Evolutionary conservation across 345 rosid genomes (phyloP).

Genomic region (Odontarrhena argentea): DNA sequence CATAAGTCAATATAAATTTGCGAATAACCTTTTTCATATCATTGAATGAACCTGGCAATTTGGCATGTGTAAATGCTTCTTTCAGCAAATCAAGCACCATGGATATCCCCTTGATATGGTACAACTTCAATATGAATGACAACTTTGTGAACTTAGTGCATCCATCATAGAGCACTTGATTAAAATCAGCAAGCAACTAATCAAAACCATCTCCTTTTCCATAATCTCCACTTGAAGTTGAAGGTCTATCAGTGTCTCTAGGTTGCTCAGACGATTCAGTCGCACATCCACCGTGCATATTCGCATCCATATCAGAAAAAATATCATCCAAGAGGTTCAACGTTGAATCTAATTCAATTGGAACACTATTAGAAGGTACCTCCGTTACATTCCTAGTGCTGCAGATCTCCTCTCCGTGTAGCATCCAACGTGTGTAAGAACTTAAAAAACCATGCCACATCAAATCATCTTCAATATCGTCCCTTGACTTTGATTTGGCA

Average conservation of each 20-base stretch:
- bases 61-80: neutral
- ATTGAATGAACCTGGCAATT: too few species aligned
- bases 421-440: too few species aligned
- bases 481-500: too few species aligned
- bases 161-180: conserved; percentile 1
- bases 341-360: neutral
- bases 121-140: conserved; percentile 4
- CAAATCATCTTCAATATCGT: too few species aligned
- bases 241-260: neutral
- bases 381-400: too few species aligned
- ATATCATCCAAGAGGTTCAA: conserved; percentile 11
- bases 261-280: neutral
- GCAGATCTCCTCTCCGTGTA: too few species aligned
- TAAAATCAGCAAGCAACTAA: neutral
- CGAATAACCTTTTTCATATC: too few species aligned
- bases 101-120: conserved; percentile 11
- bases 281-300: neutral
- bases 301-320: neutral
- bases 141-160: conserved; percentile 2
- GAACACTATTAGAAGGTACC: too few species aligned
- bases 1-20: too few species aligned
- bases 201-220: conserved; percentile 9
- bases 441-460: too few species aligned
- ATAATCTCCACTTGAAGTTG: neutral
- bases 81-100: conserved; percentile 21